These are phyloP conservation scores for Dendrobium nobile DNA, from an alignment of 106 monocot genomes.

Conservation along the genomic window DNA sequence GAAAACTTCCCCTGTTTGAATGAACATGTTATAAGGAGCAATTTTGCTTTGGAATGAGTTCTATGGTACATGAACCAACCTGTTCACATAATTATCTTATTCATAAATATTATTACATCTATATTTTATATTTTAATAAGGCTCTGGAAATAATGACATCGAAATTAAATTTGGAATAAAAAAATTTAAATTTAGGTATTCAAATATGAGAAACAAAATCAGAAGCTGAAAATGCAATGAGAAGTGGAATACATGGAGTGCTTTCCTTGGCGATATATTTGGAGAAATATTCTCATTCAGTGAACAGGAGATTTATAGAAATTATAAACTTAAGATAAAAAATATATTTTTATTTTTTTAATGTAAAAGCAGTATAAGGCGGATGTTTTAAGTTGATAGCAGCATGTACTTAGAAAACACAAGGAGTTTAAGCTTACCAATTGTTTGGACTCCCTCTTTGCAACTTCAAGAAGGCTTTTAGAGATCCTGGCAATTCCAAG, in stretches of 20 bases:
- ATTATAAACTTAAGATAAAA: too few species aligned
- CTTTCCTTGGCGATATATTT: not conserved
- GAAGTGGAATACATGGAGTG: not conserved
- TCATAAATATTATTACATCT: too few species aligned
- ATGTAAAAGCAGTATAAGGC: not conserved
- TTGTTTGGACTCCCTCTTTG: slow-evolving; percentile 7
- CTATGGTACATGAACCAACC: too few species aligned
- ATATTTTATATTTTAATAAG: too few species aligned
- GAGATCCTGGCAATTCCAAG: slow-evolving; percentile 9
- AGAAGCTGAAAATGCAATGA: not conserved
- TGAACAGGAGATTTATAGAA: too few species aligned
- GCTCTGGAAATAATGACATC: not conserved
- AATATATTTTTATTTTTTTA: not conserved
- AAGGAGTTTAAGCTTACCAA: not conserved
- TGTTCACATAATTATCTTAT: too few species aligned
- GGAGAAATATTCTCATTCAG: too few species aligned
- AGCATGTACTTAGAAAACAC: not conserved
- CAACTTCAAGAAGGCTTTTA: slow-evolving; percentile 5
- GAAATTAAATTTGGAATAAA: not conserved
- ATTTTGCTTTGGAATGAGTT: too few species aligned
- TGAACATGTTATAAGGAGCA: not conserved
- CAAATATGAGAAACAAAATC: not conserved
- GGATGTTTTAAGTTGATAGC: not conserved
- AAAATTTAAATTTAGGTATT: not conserved
- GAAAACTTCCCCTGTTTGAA: not conserved